Evolutionary conservation across 441 rosid species (phyloP), one percentile per base, ranked within the genome.

Genomic region (Pelargonium cotyledonis): DNA sequence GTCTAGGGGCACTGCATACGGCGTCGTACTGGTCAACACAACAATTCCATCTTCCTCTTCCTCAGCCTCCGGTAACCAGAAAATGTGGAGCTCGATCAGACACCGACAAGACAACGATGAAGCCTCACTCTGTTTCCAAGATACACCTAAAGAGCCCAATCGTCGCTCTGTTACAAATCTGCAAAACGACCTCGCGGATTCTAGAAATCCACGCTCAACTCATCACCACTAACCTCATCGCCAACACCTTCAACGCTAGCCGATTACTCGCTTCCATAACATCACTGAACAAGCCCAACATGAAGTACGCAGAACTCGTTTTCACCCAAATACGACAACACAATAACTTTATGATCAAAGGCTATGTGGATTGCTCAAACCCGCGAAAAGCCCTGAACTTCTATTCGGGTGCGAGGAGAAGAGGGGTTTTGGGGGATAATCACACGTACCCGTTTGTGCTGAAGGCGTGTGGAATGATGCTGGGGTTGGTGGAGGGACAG

Each of bases 361-460:
- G 63, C 72, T 67, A 63, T 26, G 61, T 57, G 0, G 12, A 69
- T n/a, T 16, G 69, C 69, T 70, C 79, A 11, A 47, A 70, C 67
- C 76, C 80, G 0, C 41, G 7, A 2, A 65, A 35, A 65, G 80
- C 76, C 41, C 62, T 69, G 51, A 58, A 16, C 49, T 58, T 72
- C 63, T 80, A 55, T 35, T 49, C 65, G 11, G 65, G 64, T 47
- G 60, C 75, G 81, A 75, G 62, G 70, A 69, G 79, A 14, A 26
- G 46, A 23, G 69, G 72, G 49, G 4, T 44, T 70, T 38, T 46
- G 18, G 72, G 70, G 61, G 81, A 80, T 41, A 18, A 65, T 23
- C 72, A 77, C 72, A 74, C 79, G 3, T 77, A 65, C 64, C 79
- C 80, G 2, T 75, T 75, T 26, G 73, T 68, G 73, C 62, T 74